Evolutionary conservation across 2,329 filamentous ascomycete genomes (phyloP).

Genomic region (Dothistroma pini): DNA sequence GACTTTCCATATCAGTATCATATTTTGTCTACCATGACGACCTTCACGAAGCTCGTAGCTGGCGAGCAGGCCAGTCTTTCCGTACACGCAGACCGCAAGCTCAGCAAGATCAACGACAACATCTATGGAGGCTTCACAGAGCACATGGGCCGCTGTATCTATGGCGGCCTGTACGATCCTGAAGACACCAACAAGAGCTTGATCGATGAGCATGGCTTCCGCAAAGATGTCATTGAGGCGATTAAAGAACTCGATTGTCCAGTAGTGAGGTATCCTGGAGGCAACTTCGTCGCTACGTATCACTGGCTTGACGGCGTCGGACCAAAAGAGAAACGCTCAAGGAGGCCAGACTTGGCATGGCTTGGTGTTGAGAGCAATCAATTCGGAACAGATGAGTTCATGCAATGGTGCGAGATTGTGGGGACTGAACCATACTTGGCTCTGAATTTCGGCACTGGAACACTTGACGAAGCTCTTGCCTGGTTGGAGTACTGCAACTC

Average conservation of each 20-base stretch:
- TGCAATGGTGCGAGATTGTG: slow-evolving; percentile 69
- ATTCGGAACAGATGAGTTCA: slow-evolving; percentile 83
- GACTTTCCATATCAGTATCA: too few species aligned
- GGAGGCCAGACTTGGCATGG: slow-evolving; percentile 72
- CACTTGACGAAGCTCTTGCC: slow-evolving; percentile 57
- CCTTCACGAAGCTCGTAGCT: slow-evolving; percentile 64
- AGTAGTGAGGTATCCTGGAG: slow-evolving; percentile 75
- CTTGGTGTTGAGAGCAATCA: slow-evolving; percentile 70
- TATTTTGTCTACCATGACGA: slow-evolving; percentile 51
- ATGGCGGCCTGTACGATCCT: slow-evolving; percentile 80
- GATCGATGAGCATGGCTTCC: slow-evolving; percentile 72
- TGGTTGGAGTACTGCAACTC: slow-evolving; percentile 89
- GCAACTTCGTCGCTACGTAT: slow-evolving; percentile 81
- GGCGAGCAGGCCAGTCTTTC: slow-evolving; percentile 61
- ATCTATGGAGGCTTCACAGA: slow-evolving; percentile 84
- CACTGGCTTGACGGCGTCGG: slow-evolving; percentile 82
- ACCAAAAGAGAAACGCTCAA: slow-evolving; percentile 64
- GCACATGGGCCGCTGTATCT: slow-evolving; percentile 90
- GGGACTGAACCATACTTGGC: slow-evolving; percentile 75
- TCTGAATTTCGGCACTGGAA: slow-evolving; percentile 77
- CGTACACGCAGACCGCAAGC: slow-evolving; percentile 60
- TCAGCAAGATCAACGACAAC: slow-evolving; percentile 73
- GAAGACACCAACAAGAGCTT: slow-evolving; percentile 56
- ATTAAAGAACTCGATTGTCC: slow-evolving; percentile 71
- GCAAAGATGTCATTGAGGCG: slow-evolving; percentile 71